These are phyloP conservation scores for Lasiodiplodia theobromae DNA, from an alignment of 2,329 filamentous ascomycete genomes.

Conservation along the genomic window DNA sequence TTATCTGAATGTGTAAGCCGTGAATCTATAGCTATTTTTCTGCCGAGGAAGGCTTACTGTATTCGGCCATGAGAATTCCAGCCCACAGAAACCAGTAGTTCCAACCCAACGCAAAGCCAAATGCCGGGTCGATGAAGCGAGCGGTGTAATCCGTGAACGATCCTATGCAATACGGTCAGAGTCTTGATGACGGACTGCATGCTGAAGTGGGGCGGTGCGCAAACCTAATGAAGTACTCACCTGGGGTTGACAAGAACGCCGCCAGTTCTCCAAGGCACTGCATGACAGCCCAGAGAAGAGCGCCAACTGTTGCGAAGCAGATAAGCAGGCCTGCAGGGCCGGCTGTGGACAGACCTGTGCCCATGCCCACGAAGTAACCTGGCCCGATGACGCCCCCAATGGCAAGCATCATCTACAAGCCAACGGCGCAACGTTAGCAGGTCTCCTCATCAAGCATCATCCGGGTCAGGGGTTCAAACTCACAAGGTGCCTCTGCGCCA, in stretches of 20 bases:
- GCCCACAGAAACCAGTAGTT: conserved; percentile 93
- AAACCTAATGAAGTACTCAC: no score
- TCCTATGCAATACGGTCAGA: conserved; percentile 54
- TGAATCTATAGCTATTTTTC: conserved; percentile 48
- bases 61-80: conserved; percentile 80
- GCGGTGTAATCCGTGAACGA: conserved; percentile 91
- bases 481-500: not conserved
- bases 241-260: no score
- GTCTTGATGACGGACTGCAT: not conserved
- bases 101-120: conserved; percentile 96
- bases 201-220: no score
- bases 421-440: not conserved
- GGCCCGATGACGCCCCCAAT: not conserved
- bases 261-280: no score
- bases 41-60: conserved; percentile 86
- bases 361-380: not conserved
- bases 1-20: not conserved
- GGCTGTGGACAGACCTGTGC: not conserved
- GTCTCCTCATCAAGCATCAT: no score
- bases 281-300: no score
- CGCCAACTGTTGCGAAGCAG: not conserved
- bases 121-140: conserved; percentile 91
- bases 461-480: not conserved
- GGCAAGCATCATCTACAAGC: not conserved
- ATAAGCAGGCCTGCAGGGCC: not conserved